Conservation (phyloP, 2,329 filamentous ascomycete genomes). For the Xylaria sp. region DNA sequence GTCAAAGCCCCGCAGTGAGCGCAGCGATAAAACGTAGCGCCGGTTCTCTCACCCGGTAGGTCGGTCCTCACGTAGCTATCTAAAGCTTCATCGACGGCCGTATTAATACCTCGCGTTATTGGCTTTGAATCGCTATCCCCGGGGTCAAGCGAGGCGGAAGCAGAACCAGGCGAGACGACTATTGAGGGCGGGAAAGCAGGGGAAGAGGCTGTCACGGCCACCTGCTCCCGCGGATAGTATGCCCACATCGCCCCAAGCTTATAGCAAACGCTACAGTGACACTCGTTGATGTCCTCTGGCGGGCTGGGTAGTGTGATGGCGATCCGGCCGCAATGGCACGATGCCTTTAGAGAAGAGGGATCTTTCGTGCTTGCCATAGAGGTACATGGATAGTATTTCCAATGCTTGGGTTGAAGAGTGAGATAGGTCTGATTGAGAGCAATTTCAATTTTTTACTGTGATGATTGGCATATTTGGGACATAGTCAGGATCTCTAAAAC, state of each 20-base stretch:
- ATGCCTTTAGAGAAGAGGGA: constrained; percentile 2
- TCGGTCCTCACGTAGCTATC: constrained; percentile 9
- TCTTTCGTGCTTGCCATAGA: constrained; percentile 16
- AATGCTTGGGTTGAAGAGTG: not conserved
- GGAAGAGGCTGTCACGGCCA: constrained; percentile 15
- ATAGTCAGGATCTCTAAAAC: not conserved
- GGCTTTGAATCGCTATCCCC: not conserved
- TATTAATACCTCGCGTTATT: constrained; percentile 8
- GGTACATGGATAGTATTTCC: not conserved
- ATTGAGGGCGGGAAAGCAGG: not conserved
- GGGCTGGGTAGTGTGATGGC: constrained; percentile 32
- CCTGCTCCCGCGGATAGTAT: constrained; percentile 36
- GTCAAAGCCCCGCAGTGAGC: constrained; percentile 39
- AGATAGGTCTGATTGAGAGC: not conserved
- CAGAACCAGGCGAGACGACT: too few species aligned
- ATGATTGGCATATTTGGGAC: not conserved
- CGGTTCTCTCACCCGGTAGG: not conserved
- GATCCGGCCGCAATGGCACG: constrained; percentile 43
- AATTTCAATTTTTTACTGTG: not conserved
- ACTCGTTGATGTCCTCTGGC: constrained; percentile 40
- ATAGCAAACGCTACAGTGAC: constrained; percentile 42
- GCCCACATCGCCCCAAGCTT: constrained; percentile 41
- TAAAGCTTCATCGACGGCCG: constrained; percentile 7
- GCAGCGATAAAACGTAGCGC: constrained; percentile 34
- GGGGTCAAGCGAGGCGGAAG: not conserved